Evolutionary conservation across 2,329 filamentous ascomycete species (phyloP).

Genomic region (Tolypocladium ophioglossoides): DNA sequence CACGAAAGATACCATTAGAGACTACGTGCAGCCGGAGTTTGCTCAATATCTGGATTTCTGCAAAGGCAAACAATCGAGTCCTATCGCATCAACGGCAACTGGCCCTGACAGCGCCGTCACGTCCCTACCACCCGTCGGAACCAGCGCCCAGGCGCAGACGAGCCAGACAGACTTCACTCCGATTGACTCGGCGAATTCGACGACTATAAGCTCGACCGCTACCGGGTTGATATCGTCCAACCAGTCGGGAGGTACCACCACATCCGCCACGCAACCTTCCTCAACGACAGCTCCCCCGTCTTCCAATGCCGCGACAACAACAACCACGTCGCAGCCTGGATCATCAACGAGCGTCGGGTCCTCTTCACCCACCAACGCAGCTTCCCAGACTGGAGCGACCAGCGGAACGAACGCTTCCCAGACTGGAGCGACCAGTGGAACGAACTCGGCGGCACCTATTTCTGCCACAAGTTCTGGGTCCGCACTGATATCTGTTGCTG

Average conservation of each 20-base stretch:
- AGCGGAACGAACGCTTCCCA: background rate
- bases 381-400: too few relatives aligned
- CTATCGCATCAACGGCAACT: slow-evolving; percentile 5
- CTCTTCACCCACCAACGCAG: background rate
- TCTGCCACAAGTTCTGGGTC: background rate
- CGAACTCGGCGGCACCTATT: background rate
- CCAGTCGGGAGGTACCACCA: background rate
- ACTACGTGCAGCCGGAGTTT: slow-evolving; percentile 28
- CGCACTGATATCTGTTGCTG: too few relatives aligned
- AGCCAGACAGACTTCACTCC: slow-evolving; percentile 11
- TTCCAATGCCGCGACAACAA: background rate
- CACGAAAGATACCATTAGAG: slow-evolving; percentile 15
- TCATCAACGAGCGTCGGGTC: background rate
- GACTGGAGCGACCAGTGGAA: background rate
- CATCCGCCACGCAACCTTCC: background rate
- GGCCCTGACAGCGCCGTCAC: slow-evolving; percentile 14
- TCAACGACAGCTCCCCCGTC: background rate
- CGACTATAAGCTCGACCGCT: background rate
- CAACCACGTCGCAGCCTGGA: background rate
- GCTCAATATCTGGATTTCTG: slow-evolving; percentile 38
- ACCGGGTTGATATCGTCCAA: background rate
- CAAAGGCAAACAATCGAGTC: slow-evolving; percentile 10
- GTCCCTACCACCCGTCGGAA: slow-evolving; percentile 10
- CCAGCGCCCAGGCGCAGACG: slow-evolving; percentile 14
- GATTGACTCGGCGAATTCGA: slow-evolving; percentile 1